Base-by-base conservation (phyloP, 2,329 filamentous ascomycete species). In the Aureobasidium vineae region DNA sequence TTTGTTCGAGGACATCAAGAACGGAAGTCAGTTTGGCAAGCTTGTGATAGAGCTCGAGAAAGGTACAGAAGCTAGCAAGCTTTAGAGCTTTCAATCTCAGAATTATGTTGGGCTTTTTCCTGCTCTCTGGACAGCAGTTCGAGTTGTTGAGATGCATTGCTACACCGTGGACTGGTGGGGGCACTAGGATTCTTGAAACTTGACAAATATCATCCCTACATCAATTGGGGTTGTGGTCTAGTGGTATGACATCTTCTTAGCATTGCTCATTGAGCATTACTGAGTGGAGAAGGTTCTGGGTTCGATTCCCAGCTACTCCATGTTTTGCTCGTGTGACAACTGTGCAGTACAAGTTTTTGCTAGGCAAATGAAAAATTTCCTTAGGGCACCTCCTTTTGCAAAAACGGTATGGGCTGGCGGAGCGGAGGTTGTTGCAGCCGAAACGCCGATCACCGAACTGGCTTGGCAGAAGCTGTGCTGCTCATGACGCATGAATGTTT, bases 21-120 rank as follows among this genome's bases (percentile, higher is more conserved):
- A 86, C 6, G 91, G 89, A 0, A 87, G 80, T 69, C 94, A 98
- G 77, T 97, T 98, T 81, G 95, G 94, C 13, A 98, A 98, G 79
- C 77, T 98, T 72, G 92, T 97, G 1, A 86, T 97, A 70, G 86
- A 91, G 61, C 41, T 64, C n/a, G 61, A 53, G 38, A 64, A 54
- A 15, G 49, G 33, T 8, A 7, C 36, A 11, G 61, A 64, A 56
- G 70, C 68, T 61, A 74, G 73, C 61, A 75, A 73, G 57, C 68
- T 75, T 61, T 74, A 72, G 63, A 47, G 45, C 26, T 36, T 31
- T 23, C n/a, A 41, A 38, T 49, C 1, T 43, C 13, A 45, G 40
- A 59, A 41, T n/a, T 13, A 16, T 19, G n/a, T 19, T 26, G n/a
- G 16, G n/a, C 21, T 15, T 21, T 6, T 26, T 4, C 19, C 13